Percentiles rank a stretch among this genome's conserved stretches.
phyloP scores from a whole-genome alignment of 345 rosid species.

The Lepidium sativum region DNA sequence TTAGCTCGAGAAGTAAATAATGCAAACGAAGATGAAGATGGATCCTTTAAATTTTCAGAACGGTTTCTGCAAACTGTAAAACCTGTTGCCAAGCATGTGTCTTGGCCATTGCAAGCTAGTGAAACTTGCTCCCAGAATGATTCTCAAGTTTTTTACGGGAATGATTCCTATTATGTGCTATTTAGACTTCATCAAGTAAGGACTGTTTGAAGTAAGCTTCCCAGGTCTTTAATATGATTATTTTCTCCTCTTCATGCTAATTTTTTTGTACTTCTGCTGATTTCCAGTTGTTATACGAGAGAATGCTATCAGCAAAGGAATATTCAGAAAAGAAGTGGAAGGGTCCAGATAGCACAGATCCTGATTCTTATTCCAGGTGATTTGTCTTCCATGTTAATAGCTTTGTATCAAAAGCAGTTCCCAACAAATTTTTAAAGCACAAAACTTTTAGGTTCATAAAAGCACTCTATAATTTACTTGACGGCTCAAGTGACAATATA shows the following conservation, averaged over 20 bases:
- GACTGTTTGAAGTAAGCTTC: constrained; percentile 1
- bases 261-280: not conserved
- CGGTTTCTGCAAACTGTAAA: constrained; percentile 62
- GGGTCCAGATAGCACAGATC: constrained; percentile 52
- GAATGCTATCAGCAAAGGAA: constrained; percentile 80
- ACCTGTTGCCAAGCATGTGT: constrained; percentile 80
- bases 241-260: not conserved
- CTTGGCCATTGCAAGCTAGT: constrained; percentile 38
- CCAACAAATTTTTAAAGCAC: constrained; percentile 7
- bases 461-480: constrained; percentile 87
- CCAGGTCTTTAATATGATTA: not conserved
- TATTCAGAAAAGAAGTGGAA: constrained; percentile 86
- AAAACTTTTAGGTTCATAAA: constrained; percentile 59
- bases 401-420: not conserved
- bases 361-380: constrained; percentile 88
- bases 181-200: constrained; percentile 95
- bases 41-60: constrained; percentile 57
- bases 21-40: constrained; percentile 70
- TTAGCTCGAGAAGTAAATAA: constrained; percentile 77
- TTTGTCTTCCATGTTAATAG: not conserved
- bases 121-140: constrained; percentile 46
- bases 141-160: constrained; percentile 75
- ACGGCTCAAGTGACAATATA: constrained; percentile 83
- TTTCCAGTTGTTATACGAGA: constrained; percentile 67
- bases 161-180: constrained; percentile 87